Base-by-base conservation (phyloP, 1,139 yeast genomes). In the Yamadazyma buinensis region DNA sequence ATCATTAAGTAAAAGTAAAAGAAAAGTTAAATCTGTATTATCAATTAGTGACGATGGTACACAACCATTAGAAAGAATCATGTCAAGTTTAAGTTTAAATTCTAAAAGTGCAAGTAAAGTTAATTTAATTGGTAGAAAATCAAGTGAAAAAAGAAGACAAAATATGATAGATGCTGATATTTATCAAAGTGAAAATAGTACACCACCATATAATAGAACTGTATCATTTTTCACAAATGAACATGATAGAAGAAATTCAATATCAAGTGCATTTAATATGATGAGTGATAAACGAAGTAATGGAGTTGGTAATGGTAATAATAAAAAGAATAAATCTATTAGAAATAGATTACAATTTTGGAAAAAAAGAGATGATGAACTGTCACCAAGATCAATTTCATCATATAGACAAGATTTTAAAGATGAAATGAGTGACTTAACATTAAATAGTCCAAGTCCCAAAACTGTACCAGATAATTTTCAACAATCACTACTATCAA, bases 1-100 rank as follows among this genome's bases (percentile, higher is more conserved):
- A 37, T 64, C 67, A 15, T 47, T 75, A 12, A 62, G 64, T 21
- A 64, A 75, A 46, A 76, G 82, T 20, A 61, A 75, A 38, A 55
- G 59, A 33, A 73, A 80, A 33, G 80, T 80, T 28, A 64, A 55
- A 37, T 64, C 69, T 41, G 75, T 53, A 0, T 51, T 70, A 13
- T 62, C 70, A 9, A 44, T 66, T 15, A 38, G 38, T 17, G 44
- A 44, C 17, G 46, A 42, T 15, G 52, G 55, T 1, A 36, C 58
- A 3, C 72, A 63, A 37, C 73, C 73, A 1, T 48, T 67, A 23
- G 75, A 68, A 40, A 52, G 60, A 38, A 67, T 67, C 18, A 59
- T 66, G 39, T 61, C 71, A 5, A 54, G 64, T 14, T 53, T 68
- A 29, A 67, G 73, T 46, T 45, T 67, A 19, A 44, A 52, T 26